Evolutionary conservation across 768 basidiomycete species (phyloP).

Genomic region (Lenzites betulinus): DNA sequence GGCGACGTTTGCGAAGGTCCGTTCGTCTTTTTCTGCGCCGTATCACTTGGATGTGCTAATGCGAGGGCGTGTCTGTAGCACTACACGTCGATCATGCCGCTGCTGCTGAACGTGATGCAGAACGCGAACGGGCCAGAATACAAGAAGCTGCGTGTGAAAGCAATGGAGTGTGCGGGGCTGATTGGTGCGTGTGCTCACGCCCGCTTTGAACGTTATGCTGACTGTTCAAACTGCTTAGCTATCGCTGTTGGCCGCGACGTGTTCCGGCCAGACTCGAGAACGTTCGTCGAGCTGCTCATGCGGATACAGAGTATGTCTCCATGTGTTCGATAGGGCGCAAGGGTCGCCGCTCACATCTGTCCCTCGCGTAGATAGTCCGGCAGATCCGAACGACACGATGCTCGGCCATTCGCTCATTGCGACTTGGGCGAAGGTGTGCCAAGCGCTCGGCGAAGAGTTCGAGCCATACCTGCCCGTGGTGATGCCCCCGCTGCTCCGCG

Average conservation of each 20-base stretch:
- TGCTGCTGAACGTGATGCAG: slow-evolving; percentile 72
- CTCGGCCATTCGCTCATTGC: slow-evolving; percentile 75
- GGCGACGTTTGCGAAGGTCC: slow-evolving; percentile 70
- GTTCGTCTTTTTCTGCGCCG: neutral
- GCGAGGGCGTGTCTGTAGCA: slow-evolving; percentile 44
- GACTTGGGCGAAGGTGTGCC: slow-evolving; percentile 89
- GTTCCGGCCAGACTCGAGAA: slow-evolving; percentile 73
- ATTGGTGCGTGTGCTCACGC: slow-evolving; percentile 55
- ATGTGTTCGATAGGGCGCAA: neutral
- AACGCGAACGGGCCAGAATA: slow-evolving; percentile 71
- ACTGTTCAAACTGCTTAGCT: slow-evolving; percentile 43
- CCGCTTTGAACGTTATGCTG: neutral
- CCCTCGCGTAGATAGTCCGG: slow-evolving; percentile 52
- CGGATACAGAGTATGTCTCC: slow-evolving; percentile 69
- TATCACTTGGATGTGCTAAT: neutral
- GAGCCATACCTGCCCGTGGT: slow-evolving; percentile 85
- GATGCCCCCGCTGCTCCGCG: slow-evolving; percentile 74
- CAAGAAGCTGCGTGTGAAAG: slow-evolving; percentile 71
- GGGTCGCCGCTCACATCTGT: neutral
- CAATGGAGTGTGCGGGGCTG: slow-evolving; percentile 89
- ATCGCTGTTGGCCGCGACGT: slow-evolving; percentile 84
- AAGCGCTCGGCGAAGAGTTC: slow-evolving; percentile 82
- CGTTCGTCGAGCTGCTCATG: slow-evolving; percentile 72
- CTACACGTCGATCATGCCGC: slow-evolving; percentile 78
- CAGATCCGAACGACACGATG: slow-evolving; percentile 73